A percentile compares a stretch with the other conserved stretches of the same genome.
Evolutionary conservation across 192 early-diverging fungal genomes (phyloP).

Genomic region (Phlyctochytrium bullatum): DNA sequence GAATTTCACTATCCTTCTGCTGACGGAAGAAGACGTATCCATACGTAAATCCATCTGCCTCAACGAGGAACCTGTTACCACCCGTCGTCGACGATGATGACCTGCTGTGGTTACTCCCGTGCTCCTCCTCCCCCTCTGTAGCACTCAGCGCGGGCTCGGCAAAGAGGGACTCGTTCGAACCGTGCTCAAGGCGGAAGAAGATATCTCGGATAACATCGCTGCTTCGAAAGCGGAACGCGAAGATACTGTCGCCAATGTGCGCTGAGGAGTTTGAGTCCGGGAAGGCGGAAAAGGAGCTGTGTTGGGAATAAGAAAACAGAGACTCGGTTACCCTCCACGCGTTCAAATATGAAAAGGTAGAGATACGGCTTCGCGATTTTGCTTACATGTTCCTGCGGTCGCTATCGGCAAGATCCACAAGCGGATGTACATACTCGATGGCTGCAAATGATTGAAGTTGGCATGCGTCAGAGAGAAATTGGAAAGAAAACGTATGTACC

Average conservation of each 20-base stretch:
- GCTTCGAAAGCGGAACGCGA: constrained; percentile 51
- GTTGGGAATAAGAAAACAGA: too few species aligned
- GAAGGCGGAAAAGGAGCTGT: constrained; percentile 55
- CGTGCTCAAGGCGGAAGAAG: constrained; percentile 17
- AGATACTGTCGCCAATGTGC: constrained; percentile 48
- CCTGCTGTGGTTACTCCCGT: neutral
- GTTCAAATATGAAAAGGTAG: too few species aligned
- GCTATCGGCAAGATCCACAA: constrained; percentile 39
- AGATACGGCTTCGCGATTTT: too few species aligned
- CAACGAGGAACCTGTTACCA: constrained; percentile 34
- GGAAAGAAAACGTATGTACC: constrained; percentile 21
- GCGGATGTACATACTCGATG: constrained; percentile 48
- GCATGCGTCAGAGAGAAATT: neutral
- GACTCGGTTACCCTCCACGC: too few species aligned
- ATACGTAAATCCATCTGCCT: constrained; percentile 61
- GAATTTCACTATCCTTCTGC: constrained; percentile 77
- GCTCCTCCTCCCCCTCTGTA: too few species aligned
- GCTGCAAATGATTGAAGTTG: constrained; percentile 18
- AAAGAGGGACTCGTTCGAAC: neutral
- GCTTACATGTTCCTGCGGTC: constrained; percentile 48
- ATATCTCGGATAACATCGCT: constrained; percentile 33
- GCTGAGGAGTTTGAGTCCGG: constrained; percentile 54
- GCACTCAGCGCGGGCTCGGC: neutral
- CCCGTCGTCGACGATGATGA: neutral
- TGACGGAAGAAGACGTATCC: constrained; percentile 96